Evolutionary conservation across 2,329 filamentous ascomycete species (phyloP).

Genomic region (Claviceps pazoutovae): DNA sequence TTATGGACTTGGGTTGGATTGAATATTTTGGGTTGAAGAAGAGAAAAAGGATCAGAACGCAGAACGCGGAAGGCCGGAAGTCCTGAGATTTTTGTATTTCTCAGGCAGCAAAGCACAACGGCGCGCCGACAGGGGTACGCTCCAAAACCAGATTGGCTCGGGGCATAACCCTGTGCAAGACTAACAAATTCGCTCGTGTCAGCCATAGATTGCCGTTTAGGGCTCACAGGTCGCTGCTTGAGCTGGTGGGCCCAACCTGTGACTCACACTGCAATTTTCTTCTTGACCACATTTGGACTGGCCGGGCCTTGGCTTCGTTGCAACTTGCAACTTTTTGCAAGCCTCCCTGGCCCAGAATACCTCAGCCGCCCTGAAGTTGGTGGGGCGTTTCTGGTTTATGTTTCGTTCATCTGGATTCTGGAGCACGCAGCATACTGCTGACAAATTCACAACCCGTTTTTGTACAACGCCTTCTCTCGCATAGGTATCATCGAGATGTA

Average conservation of each 20-base stretch:
- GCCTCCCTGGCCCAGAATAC: background rate
- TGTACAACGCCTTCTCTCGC: too few relatives aligned
- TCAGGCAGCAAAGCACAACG: conserved; percentile 28
- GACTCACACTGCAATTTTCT: conserved; percentile 20
- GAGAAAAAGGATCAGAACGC: conserved; percentile 15
- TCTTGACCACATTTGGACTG: conserved; percentile 17
- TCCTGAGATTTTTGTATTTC: conserved; percentile 28
- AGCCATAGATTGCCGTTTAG: background rate
- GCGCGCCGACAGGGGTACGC: conserved; percentile 6
- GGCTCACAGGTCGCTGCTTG: background rate
- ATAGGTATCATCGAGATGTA: background rate
- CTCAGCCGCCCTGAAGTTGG: background rate
- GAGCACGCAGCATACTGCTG: too few relatives aligned
- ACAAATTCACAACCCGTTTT: too few relatives aligned
- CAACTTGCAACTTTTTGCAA: background rate
- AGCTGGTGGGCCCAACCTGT: conserved; percentile 17
- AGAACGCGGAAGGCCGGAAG: conserved; percentile 11
- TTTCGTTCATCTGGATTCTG: too few relatives aligned
- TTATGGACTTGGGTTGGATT: conserved; percentile 16
- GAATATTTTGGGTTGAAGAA: conserved; percentile 20
- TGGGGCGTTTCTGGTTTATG: background rate
- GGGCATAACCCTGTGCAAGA: background rate
- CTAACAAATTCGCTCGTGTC: background rate
- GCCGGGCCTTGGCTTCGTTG: conserved; percentile 7
- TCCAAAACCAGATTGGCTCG: conserved; percentile 6